Base-by-base conservation (phyloP, 768 basidiomycete genomes). In the Cystofilobasidium bisporidii region DNA sequence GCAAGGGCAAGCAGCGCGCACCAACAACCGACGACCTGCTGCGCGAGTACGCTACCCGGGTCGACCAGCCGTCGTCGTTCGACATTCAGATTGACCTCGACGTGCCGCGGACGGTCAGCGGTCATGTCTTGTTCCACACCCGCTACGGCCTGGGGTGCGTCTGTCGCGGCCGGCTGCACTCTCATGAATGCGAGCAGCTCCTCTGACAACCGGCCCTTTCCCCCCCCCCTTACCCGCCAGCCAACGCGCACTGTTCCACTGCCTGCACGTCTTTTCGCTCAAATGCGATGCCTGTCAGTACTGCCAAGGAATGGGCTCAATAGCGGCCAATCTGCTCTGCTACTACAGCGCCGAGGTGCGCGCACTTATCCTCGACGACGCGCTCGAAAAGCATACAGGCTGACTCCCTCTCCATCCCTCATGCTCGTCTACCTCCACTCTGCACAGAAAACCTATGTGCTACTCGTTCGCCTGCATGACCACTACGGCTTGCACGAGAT, bases 41-140 rank as follows among this genome's bases (percentile, higher is more conserved):
- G 17, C 24, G 63, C 24, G 73, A 76, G 26, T 78, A 78, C 64
- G 45, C 64, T 57, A n/a, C n/a, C 22, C 59, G 64, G 11, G 75
- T 92, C 70, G 88, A 92, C 60, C 84, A 83, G 67, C 87, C 92
- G 22, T 94, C 91, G 47, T 82, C 80, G 12, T 93, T 91, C 75
- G 96, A 99, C 76, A 85, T 97, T 38, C 96, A 98, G 79, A 97
- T 98, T 72, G 96, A 99, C 78, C 81, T 99, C 71, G 96, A 99
- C 74, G 93, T 98, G 1, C 96, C 96, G 3, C 79, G 96, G 74
- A 98, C 96, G 17, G 96, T 97, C 71, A 88, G 85, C 69, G 92
- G 92, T 0, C 92, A 98, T 78, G 83, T 96, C 68, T 82, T 93
- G 81, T 99, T 98, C 74, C 84, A 86, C 71, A 99, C 96, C 59